Evolutionary conservation across 495 filamentous ascomycete species (phyloP), one percentile per base, ranked within the genome.

Genomic region (Hypoxylon trugodes): DNA sequence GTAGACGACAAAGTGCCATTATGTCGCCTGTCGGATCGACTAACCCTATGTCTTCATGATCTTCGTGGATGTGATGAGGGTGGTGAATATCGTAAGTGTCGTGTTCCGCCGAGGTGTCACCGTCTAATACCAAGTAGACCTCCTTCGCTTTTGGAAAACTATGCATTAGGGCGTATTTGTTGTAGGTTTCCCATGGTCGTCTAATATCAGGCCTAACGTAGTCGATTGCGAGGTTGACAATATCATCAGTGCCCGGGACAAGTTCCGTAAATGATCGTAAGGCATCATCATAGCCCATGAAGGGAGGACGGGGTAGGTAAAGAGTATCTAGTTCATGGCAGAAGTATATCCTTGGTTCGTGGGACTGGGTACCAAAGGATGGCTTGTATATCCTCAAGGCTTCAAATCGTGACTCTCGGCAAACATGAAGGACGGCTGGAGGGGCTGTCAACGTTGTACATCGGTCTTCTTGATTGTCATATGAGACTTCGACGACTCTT

Each of bases 111-210:
- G 42, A 16, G 25, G 49, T 18, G 32, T 59, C 37, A 26, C 36
- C 19, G 49, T 35, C 50, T 18, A 77, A 46, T 28, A 82, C 79
- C 13, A 82, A 35, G 28, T 72, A 70, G 15, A 78, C 68, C 57
- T 81, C 74, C 42, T 74, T 50, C 16, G 82, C 60, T 1, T 68
- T 45, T 1, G 69, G 73, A 40, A 83, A 83, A 37, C 71, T 74
- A 38, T 77, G 71, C 33, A 83, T 67, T 35, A 82, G 59, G 30
- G 69, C 70, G 40, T 79, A 76, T 68, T 84, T 83, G 68, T 77
- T 81, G 58, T 82, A 84, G 1, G 76, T 75, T 68, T 84, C 81
- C 81, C 81, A 84, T 19, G 79, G 80, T 33, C 80, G 65, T 40
- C 79, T 76, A 43, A 84, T 73, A 21, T 75, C 69, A 19, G 74